Evolutionary conservation across 2,329 filamentous ascomycete species (phyloP).

Genomic region (Trichothecium roseum): DNA sequence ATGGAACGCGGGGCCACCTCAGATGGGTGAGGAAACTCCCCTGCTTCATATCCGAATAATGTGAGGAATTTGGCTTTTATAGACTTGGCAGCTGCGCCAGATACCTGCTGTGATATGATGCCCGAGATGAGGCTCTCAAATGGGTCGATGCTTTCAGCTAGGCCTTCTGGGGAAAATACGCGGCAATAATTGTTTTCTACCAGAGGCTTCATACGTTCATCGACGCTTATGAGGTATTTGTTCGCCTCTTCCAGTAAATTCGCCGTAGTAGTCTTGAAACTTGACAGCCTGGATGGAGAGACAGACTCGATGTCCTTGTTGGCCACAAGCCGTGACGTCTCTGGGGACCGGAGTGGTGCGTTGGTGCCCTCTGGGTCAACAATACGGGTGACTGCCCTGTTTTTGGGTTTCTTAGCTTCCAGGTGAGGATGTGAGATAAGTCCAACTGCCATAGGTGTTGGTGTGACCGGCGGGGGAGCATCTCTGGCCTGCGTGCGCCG

Average conservation of each 20-base stretch:
- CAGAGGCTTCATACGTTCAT: constrained; percentile 60
- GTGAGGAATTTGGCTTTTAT: constrained; percentile 80
- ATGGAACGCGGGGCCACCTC: constrained; percentile 57
- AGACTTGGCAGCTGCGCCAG: constrained; percentile 77
- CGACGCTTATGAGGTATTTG: constrained; percentile 61
- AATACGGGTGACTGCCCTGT: constrained; percentile 38
- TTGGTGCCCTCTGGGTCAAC: constrained; percentile 57
- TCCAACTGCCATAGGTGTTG: constrained; percentile 32
- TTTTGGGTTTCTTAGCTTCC: constrained; percentile 25
- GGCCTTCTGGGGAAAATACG: constrained; percentile 69
- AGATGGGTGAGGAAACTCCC: constrained; percentile 62
- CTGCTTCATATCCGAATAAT: constrained; percentile 46
- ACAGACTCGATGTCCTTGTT: constrained; percentile 32
- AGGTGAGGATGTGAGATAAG: constrained; percentile 23
- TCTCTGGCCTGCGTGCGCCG: constrained; percentile 14
- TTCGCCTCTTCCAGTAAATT: constrained; percentile 67
- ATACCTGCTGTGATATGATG: constrained; percentile 95
- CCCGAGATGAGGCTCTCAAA: constrained; percentile 75
- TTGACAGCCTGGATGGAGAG: constrained; percentile 32
- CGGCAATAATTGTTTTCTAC: constrained; percentile 67
- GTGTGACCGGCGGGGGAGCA: constrained; percentile 29
- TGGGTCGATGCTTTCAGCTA: constrained; percentile 80
- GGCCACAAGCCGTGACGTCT: constrained; percentile 52
- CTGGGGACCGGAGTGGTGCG: constrained; percentile 60
- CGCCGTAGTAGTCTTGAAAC: constrained; percentile 46